Percentiles rank a stretch among this genome's conserved stretches.
Conservation (phyloP, 805 yeast genomes). For the Teunomyces kruisii region DNA sequence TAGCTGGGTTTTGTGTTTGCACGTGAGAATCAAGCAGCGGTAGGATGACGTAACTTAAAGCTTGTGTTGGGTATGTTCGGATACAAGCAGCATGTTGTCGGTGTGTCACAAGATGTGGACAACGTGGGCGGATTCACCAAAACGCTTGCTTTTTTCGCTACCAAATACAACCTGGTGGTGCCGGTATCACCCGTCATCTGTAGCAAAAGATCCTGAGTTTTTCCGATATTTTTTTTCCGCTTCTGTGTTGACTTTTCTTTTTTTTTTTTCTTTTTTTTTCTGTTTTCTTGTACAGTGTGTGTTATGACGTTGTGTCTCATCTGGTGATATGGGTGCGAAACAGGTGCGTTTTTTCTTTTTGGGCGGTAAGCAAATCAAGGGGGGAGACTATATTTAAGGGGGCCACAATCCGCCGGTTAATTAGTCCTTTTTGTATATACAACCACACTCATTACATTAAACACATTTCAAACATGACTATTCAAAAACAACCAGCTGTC, state of each 20-base stretch:
- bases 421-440: no score
- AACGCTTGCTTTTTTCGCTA: not conserved
- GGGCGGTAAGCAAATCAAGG: not conserved
- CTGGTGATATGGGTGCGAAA: constrained; percentile 4
- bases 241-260: not conserved
- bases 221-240: not conserved
- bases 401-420: not conserved
- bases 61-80: not conserved
- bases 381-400: constrained; percentile 5
- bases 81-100: not conserved
- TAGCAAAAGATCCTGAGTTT: not conserved
- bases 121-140: not conserved
- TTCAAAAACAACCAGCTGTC: constrained; percentile 39
- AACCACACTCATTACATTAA: not conserved
- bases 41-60: not conserved
- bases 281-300: not conserved
- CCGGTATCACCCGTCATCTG: not conserved
- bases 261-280: not conserved
- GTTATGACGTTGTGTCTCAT: constrained; percentile 1
- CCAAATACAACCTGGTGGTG: not conserved
- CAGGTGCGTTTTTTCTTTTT: not conserved
- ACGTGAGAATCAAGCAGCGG: not conserved
- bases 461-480: constrained; percentile 24
- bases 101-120: not conserved
- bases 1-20: constrained; percentile 1